Conservation (phyloP, 139 green algal genomes). For the Chlorella vulgaris region DNA sequence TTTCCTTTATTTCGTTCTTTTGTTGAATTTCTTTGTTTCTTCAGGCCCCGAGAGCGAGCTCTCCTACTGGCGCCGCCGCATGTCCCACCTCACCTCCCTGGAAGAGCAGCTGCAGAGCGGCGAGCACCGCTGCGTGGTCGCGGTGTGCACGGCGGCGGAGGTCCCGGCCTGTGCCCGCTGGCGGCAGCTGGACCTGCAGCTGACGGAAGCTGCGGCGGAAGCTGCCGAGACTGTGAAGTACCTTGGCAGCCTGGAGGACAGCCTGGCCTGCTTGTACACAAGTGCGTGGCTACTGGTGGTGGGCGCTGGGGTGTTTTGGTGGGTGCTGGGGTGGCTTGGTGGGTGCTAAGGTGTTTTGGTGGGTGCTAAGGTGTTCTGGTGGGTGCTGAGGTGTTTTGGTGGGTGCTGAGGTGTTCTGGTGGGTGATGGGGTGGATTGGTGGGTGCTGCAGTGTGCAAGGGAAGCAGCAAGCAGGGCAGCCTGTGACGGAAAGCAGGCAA, state of each 20-base stretch:
- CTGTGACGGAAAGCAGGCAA: too few species aligned
- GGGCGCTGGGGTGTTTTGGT: too few species aligned
- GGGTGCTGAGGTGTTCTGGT: too few species aligned
- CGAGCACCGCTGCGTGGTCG: conserved; percentile 79
- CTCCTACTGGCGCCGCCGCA: conserved; percentile 83
- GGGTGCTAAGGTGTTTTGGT: too few species aligned
- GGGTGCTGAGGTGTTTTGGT: too few species aligned
- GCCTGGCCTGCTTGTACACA: conserved; percentile 81
- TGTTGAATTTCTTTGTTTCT: too few species aligned
- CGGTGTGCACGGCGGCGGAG: conserved; percentile 65
- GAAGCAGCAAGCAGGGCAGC: too few species aligned
- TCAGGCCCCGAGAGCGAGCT: conserved; percentile 86
- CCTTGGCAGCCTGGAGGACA: conserved; percentile 85
- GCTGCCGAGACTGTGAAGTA: conserved; percentile 95
- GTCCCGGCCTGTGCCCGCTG: conserved; percentile 68
- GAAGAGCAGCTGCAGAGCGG: conserved; percentile 85
- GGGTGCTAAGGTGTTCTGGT: too few species aligned
- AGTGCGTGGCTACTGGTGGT: conserved; percentile 27
- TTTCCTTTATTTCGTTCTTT: neutral
- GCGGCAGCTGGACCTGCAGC: conserved; percentile 78
- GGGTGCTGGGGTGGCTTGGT: too few species aligned
- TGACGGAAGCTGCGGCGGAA: conserved; percentile 90
- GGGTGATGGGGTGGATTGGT: too few species aligned
- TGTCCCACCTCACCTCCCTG: conserved; percentile 83
- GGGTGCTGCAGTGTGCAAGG: too few species aligned